Conservation (phyloP, 1,284 basidiomycete species). For the Ceraceosorus guamensis region DNA sequence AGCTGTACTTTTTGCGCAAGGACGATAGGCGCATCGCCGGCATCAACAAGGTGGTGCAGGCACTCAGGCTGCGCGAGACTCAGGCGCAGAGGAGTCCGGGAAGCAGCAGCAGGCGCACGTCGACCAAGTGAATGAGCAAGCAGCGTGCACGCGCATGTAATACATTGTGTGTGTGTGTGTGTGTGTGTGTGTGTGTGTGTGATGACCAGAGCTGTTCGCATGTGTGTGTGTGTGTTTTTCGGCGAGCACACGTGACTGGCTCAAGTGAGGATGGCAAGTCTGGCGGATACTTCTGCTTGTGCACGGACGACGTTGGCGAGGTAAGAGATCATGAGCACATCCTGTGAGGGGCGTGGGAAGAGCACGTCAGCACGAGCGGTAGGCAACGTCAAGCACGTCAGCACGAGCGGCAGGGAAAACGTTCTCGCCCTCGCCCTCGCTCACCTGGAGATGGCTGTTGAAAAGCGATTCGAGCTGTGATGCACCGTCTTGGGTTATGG, state of each 20-base stretch:
- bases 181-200: neutral
- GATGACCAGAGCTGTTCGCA: neutral
- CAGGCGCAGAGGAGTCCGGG: neutral
- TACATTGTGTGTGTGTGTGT: neutral
- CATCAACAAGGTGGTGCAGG: conserved; percentile 8
- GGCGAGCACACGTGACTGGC: neutral
- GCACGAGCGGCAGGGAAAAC: no score
- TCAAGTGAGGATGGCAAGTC: conserved; percentile 68
- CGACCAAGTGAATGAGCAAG: neutral
- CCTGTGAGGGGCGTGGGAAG: conserved; percentile 54
- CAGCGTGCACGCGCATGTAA: neutral
- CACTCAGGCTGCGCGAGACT: neutral
- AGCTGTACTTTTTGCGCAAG: conserved; percentile 43
- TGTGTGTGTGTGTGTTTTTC: neutral
- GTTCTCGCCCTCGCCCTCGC: neutral
- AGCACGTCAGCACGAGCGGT: neutral
- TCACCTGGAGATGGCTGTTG: conserved; percentile 23
- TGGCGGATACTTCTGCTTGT: conserved; percentile 85
- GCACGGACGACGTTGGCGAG: conserved; percentile 86
- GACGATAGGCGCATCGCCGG: conserved; percentile 36
- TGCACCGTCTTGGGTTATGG: conserved; percentile 21
- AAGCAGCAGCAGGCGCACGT: neutral
- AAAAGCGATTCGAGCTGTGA: conserved; percentile 41
- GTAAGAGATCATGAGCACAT: conserved; percentile 89
- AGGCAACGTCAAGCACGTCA: neutral